Conservation (phyloP, 2,329 filamentous ascomycete species). For the Trichoderma hamatum region DNA sequence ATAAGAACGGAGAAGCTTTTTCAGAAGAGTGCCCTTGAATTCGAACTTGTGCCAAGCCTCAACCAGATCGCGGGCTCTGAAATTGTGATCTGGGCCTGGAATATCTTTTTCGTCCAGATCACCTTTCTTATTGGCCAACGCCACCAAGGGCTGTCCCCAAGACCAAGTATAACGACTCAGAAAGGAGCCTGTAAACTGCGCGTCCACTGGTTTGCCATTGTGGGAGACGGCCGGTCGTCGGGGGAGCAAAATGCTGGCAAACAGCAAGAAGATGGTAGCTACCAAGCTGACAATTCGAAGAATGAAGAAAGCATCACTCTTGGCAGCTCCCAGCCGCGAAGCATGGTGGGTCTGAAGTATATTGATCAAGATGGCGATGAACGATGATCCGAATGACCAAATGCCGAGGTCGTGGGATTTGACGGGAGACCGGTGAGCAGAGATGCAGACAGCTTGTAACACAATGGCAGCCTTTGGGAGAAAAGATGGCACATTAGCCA, state of each 20-base stretch:
- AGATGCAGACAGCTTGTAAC: conserved; percentile 55
- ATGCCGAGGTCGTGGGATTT: conserved; percentile 57
- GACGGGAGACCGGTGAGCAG: conserved; percentile 54
- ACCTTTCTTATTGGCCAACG: conserved; percentile 58
- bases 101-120: conserved; percentile 65
- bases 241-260: conserved; percentile 60
- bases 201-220: conserved; percentile 63
- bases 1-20: conserved; percentile 62
- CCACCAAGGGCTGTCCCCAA: conserved; percentile 63
- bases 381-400: conserved; percentile 53
- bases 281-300: conserved; percentile 52
- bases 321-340: conserved; percentile 36
- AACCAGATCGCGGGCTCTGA: conserved; percentile 54
- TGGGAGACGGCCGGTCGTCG: conserved; percentile 69
- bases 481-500: background rate
- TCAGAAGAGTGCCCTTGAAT: conserved; percentile 59
- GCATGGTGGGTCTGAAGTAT: conserved; percentile 50
- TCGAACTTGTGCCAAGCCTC: conserved; percentile 52
- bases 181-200: conserved; percentile 62
- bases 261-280: conserved; percentile 48
- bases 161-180: conserved; percentile 65
- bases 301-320: conserved; percentile 47
- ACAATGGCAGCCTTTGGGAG: conserved; percentile 51
- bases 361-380: conserved; percentile 48
- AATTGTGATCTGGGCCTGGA: conserved; percentile 60